Base-by-base conservation (phyloP, 2,329 filamentous ascomycete genomes). In the Exserohilum rostratum region DNA sequence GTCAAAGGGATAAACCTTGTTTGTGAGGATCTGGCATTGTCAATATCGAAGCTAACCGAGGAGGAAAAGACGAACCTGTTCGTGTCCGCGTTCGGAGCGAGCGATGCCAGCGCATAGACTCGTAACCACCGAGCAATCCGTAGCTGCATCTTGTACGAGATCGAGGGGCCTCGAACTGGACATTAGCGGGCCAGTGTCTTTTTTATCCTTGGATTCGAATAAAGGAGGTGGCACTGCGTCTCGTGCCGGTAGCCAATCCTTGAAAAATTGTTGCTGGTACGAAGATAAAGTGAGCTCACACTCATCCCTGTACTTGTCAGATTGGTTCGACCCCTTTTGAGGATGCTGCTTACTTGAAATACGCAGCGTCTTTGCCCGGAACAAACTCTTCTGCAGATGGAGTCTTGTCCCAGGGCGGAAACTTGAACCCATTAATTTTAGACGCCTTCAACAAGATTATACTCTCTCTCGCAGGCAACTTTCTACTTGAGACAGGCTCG, bases 71-170 rank as follows among this genome's bases (percentile, higher is more conserved):
- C 78, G 60, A 79, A 91, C 90, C 73, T 87, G 87, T 33, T 83
- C 81, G 73, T 89, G 83, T 2, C 88, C 89, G 15, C 87, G 87
- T 57, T 87, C 83, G 7, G 87, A 82, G 60, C 90, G 84, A 35
- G 87, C 87, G 56, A 89, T 87, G 20, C 86, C 88, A 22, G 93
- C 92, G 71, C 93, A 97, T 5, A 99, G 82, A 72, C 95, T 97
- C 13, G 95, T 95, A 25, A 99, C 93, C 3, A 99, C 93, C 1
- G 95, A 98, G 71, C 95, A 99, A 73, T 99, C 95, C 0, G 93
- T 96, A 5, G 93, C 93, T 55, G 96, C 87, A 75, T 99, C 95
- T 75, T 99, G 95, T 2, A 97, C 92, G 6, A 99, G 83, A 74
- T 99, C 93, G 57, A 90, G 86, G 12, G 84, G 82, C 7, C 81